Evolutionary conservation across 2,329 filamentous ascomycete genomes (phyloP), one percentile per base, ranked within the genome.

Genomic region (Paracoccidioides lutzii): DNA sequence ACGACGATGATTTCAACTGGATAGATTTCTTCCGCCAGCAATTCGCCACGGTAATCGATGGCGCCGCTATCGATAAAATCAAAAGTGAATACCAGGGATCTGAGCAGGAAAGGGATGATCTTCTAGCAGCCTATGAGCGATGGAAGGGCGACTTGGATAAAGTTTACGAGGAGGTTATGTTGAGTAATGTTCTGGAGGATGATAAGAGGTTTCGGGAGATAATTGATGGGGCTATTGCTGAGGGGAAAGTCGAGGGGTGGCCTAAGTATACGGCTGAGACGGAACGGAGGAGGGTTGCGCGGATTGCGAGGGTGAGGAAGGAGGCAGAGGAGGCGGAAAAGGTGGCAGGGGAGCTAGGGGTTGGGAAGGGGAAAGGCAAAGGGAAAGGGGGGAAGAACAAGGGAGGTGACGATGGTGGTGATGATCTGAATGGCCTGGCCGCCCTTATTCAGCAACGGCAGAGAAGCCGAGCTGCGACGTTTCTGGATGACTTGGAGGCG

Each of bases 11-110:
- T 54, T 98, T 97, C 74, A 81, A 88, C 75, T 98, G 93, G 93
- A 78, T 81, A 54, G 84, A 87, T 50, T 98, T 90, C 75, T 98
- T 94, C 76, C 82, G 84, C 55, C 83, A 85, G 60, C 90, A 95
- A 64, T 95, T 85, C 69, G 81, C 81, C 52, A 84, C 90, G 56
- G 78, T 88, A 32, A 78, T 98, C 52, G 90, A 82, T 15, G 74
- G 78, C 3, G 83, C 88, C 58, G 81, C 82, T 3, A 91, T 98
- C 62, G 78, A 84, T 55, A 80, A 83, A 55, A 88, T 97, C 65
- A 81, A 87, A 57, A 74, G 77, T 35, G 78, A 85, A 60, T 98
- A 97, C 76, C 90, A 91, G 73, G 81, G 82, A 15, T 90, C 88
- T 0, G 86, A 88, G 2, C 89, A 97, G 70, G 93, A 98, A 75